Base-by-base conservation (phyloP, 2,329 filamentous ascomycete genomes). In the Chrysoporthe cubensis region DNA sequence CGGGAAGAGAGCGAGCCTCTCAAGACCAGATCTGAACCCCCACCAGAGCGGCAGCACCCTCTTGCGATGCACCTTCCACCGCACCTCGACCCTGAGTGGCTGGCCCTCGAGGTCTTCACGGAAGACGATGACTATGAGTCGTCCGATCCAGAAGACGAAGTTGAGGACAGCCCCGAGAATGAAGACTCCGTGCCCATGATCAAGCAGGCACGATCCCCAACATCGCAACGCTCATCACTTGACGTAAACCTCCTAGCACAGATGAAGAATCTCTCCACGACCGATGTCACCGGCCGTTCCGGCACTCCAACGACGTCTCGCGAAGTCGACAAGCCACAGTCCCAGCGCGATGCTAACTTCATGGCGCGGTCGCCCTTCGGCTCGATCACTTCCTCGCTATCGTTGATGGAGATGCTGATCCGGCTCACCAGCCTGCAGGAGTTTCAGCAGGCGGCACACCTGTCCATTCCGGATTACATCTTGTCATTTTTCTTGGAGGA, bases 381-480 rank as follows among this genome's bases (percentile, higher is more conserved):
- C 37, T 78, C 81, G n/a, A 84, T 88, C 67, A 82, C 80, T 1
- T 85, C 80, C 72, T 90, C 83, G 71, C 79, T 85, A 71, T 97
- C 94, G 1, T 86, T 97, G 9, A 87, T 97, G 65, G 94, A 97
- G 78, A 96, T 95, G 83, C 83, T 97, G 43, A 87, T 97, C 59
- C 92, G 95, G 54, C 85, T 97, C 59, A 90, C 91, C 4, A 93
- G 93, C 32, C 86, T 97, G 16, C 94, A 97, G 76, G 93, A 97
- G 80, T 97, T 96, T 77, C 92, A 97, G 76, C 94, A 97, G 82
- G 87, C 88, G 52, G 94, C 92, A 0, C 94, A 97, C 74, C 85
- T 97, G n/a, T 88, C 93, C 7, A 96, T 97, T 70, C 92, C 92
- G 1, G 94, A 97, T 76, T 92, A 97, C 73, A 88, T 97, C 2